Base-by-base conservation (phyloP, 148 eudicot genomes). In the Camellia lanceoleosa region DNA sequence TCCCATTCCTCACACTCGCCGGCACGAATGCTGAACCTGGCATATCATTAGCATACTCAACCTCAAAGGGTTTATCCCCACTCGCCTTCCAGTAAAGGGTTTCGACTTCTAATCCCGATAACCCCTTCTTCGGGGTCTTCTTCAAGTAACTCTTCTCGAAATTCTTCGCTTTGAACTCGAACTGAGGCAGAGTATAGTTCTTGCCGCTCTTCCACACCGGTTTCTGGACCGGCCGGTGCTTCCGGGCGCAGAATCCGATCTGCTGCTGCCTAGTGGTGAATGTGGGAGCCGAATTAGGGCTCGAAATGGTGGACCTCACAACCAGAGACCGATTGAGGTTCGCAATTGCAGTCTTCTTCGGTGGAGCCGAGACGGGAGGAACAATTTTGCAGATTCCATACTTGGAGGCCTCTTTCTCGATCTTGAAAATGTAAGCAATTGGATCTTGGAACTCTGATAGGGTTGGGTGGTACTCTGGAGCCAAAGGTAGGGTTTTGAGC, bases 1-100 rank as follows among this genome's bases (percentile, higher is more conserved):
- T 71, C 75, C 52, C 56, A 63, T 80, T 89, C 72, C 68, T 76
- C 79, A 11, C 82, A 59, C 77, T 86, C 68, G 79, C 60, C 0
- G 85, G 83, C 52, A 54, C 85, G 79, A 96, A 96, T 19, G 90
- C 99, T 12, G 98, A 93, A 8, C 99, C 99, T 0, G 99, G 97
- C 98, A 96, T 91, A 75, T 96, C 99, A 78, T 96, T 96, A 1
- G 99, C 99, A 78, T 96, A 96, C 94, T 93, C 99, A 5, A 96
- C 97, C 11, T 89, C 80, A 74, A 93, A 81, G 73, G 97, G 95
- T 65, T 92, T 90, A 65, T 92, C 99, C 83, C 89, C 90, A 81
- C 83, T 86, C 4, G 99, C 99, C 62, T 92, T 93, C 99, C 99
- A 96, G 43, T 89, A 96, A 12, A 96, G 84, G 70, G 97, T 92